Conservation (phyloP, 768 basidiomycete genomes). For the Clathrus columnatus region DNA sequence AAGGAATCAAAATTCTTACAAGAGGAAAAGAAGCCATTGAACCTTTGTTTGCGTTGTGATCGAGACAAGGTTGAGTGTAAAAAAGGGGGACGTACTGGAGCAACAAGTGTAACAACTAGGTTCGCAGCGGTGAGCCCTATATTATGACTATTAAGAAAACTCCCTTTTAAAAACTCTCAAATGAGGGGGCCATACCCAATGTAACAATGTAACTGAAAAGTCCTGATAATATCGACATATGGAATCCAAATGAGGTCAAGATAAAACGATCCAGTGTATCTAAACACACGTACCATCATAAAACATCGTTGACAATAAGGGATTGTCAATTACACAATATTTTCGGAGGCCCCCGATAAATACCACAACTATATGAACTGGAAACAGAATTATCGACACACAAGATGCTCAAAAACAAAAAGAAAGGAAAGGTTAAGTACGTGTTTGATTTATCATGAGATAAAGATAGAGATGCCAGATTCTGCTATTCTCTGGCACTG, state of each 20-base stretch:
- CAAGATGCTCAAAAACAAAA: neutral
- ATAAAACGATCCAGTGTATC: neutral
- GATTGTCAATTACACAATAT: neutral
- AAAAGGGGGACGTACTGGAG: neutral
- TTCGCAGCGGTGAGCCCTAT: neutral
- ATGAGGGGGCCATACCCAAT: neutral
- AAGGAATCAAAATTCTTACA: neutral
- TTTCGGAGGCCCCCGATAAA: neutral
- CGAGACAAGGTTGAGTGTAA: neutral
- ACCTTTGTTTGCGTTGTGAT: neutral
- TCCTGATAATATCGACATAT: neutral
- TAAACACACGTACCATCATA: slow-evolving; percentile 3
- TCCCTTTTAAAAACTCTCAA: neutral
- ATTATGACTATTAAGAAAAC: no score
- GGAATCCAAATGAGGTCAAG: no score
- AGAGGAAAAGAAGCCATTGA: neutral
- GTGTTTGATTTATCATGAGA: slow-evolving; percentile 3
- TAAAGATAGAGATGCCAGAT: neutral
- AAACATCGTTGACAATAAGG: slow-evolving; percentile 1
- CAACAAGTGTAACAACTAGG: neutral
- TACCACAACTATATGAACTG: neutral
- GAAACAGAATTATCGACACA: neutral
- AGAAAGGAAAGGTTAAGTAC: neutral
- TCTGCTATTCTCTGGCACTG: neutral
- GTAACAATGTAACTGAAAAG: neutral